These are phyloP conservation scores for Mangifera indica DNA, from an alignment of 345 rosid genomes.

Conservation along the genomic window DNA sequence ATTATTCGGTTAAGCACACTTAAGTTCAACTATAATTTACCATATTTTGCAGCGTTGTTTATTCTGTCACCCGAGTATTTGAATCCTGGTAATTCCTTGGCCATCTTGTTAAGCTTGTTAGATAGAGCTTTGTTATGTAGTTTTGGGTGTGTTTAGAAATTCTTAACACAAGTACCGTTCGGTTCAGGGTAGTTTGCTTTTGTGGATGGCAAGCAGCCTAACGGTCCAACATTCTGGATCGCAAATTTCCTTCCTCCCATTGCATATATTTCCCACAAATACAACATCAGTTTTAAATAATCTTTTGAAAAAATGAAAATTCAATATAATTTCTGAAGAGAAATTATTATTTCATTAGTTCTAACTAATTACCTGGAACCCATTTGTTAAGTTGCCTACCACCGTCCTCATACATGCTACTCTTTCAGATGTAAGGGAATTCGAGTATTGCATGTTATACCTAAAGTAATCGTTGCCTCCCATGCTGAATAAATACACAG, in stretches of 20 bases:
- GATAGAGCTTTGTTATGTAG: slow-evolving; percentile 25
- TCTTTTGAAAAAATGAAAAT: too few relatives aligned
- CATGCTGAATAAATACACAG: slow-evolving; percentile 29
- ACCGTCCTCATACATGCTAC: slow-evolving; percentile 17
- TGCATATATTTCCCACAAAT: slow-evolving; percentile 22
- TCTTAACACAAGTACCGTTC: not conserved
- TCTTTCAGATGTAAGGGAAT: slow-evolving; percentile 3
- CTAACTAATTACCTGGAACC: not conserved
- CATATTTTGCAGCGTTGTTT: slow-evolving; percentile 5
- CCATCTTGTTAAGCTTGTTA: slow-evolving; percentile 14
- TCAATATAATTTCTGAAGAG: too few relatives aligned
- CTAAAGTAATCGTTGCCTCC: slow-evolving; percentile 31
- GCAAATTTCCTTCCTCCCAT: slow-evolving; percentile 31
- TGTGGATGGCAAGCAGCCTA: slow-evolving; percentile 22
- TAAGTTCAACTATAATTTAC: not conserved
- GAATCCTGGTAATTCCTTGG: slow-evolving; percentile 23
- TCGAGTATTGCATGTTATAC: not conserved
- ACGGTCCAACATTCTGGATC: slow-evolving; percentile 28
- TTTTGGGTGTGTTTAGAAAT: not conserved
- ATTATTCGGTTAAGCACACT: too few relatives aligned
- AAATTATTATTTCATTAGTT: too few relatives aligned
- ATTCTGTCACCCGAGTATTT: slow-evolving; percentile 15
- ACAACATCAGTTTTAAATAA: too few relatives aligned
- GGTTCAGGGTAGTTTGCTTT: slow-evolving; percentile 1
- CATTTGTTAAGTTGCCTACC: slow-evolving; percentile 19